A percentile compares a stretch with the other conserved stretches of the same genome.
These are phyloP conservation scores for Kodamaea fungicola DNA, from an alignment of 1,139 yeast genomes.

Conservation along the genomic window DNA sequence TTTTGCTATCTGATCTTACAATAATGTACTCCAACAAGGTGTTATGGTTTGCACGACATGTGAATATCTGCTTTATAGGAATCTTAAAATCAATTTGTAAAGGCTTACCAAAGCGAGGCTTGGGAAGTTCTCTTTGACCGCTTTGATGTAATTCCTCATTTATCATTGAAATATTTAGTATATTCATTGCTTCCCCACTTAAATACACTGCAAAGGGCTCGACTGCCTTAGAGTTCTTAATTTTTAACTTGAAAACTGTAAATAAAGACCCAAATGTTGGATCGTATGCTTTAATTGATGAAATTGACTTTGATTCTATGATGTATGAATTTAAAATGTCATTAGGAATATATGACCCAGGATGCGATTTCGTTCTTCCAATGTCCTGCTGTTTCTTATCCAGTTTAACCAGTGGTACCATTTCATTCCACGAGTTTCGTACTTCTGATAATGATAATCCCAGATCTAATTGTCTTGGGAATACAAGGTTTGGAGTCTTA, in stretches of 20 bases:
- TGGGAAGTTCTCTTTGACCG: background rate
- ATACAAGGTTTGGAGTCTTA: constrained; percentile 15
- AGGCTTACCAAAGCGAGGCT: constrained; percentile 15
- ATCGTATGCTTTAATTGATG: constrained; percentile 33
- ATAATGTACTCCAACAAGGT: constrained; percentile 19
- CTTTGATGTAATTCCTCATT: background rate
- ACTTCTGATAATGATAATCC: constrained; percentile 17
- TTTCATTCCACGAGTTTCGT: constrained; percentile 11
- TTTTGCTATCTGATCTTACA: constrained; percentile 24
- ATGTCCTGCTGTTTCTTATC: background rate
- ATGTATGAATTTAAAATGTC: constrained; percentile 21
- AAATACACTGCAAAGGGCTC: constrained; percentile 29
- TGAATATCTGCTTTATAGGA: constrained; percentile 39
- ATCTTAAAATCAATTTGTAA: constrained; percentile 26
- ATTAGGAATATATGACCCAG: constrained; percentile 20
- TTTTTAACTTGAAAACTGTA: constrained; percentile 18
- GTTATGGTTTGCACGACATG: constrained; percentile 16
- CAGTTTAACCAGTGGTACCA: constrained; percentile 9
- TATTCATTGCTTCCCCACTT: constrained; percentile 28
- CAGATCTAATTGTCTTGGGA: constrained; percentile 22
- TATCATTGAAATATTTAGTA: constrained; percentile 21
- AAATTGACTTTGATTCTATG: constrained; percentile 22
- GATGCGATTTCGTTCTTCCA: background rate
- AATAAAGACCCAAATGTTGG: constrained; percentile 32
- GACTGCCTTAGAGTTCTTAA: constrained; percentile 7